Evolutionary conservation across 2,329 filamentous ascomycete species (phyloP).

Genomic region (Ramichloridium luteum): DNA sequence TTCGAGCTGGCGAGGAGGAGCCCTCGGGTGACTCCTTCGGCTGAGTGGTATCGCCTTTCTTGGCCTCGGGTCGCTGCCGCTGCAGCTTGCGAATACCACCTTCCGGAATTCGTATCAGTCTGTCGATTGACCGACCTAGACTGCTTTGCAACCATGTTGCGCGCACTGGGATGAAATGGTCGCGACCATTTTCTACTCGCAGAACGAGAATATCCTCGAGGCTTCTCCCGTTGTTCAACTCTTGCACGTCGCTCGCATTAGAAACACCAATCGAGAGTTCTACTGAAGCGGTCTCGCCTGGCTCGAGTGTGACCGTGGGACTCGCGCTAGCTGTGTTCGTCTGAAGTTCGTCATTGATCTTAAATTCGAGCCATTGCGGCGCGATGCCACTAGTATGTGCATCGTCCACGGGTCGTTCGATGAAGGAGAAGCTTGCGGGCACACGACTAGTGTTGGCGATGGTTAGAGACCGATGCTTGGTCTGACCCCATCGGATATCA

Average conservation of each 20-base stretch:
- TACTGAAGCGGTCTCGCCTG: slow-evolving; percentile 68
- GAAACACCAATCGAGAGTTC: slow-evolving; percentile 56
- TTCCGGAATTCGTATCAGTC: slow-evolving; percentile 75
- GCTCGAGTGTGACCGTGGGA: slow-evolving; percentile 56
- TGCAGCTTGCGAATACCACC: slow-evolving; percentile 60
- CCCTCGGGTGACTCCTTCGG: background rate
- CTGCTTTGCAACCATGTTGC: slow-evolving; percentile 70
- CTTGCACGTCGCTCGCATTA: slow-evolving; percentile 49
- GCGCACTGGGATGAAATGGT: slow-evolving; percentile 78
- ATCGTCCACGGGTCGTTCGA: slow-evolving; percentile 51
- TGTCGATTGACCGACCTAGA: slow-evolving; percentile 76
- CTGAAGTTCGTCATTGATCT: slow-evolving; percentile 16
- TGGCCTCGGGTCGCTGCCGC: slow-evolving; percentile 36
- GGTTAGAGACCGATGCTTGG: slow-evolving; percentile 56
- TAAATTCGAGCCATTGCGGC: slow-evolving; percentile 58
- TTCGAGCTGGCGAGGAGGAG: no score
- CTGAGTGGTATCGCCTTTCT: slow-evolving; percentile 5
- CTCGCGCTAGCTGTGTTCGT: slow-evolving; percentile 13
- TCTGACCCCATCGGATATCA: slow-evolving; percentile 55
- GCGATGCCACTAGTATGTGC: slow-evolving; percentile 28
- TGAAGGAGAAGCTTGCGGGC: slow-evolving; percentile 65
- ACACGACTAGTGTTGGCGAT: slow-evolving; percentile 88
- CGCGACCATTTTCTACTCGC: slow-evolving; percentile 68
- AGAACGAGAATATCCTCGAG: slow-evolving; percentile 84
- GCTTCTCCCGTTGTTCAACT: slow-evolving; percentile 51